Base-by-base conservation (phyloP, 805 yeast species). In the Candida caryicola region DNA sequence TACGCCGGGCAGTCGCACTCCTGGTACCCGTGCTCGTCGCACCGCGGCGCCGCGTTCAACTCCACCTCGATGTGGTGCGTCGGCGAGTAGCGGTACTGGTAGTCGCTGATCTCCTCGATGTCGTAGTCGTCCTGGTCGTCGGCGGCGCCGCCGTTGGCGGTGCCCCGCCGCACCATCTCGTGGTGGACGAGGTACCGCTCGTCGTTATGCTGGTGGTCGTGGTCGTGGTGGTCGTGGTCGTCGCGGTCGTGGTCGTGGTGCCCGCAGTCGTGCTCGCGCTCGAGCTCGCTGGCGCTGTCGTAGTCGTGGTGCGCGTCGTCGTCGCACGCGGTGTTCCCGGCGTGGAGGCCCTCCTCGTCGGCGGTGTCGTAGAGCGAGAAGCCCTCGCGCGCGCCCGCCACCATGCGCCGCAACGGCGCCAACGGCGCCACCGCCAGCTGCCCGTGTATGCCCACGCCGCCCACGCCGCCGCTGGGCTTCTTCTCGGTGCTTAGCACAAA, bases 31-130 rank as follows among this genome's bases (percentile, higher is more conserved):
- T 58, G 66, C 18, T 47, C 51, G 7, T 52, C 55, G 29, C 69
- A 59, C 17, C 57, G 59, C 1, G 66, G 60, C 3, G 58, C 56
- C 10, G 64, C 52, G 37, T 66, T 66, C 19, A 68, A 50, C 46
- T 68, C 73, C 6, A 68, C 64, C 44, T 68, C 73, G 14, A 68
- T 64, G 43, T 65, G 74, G 39, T 64, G 71, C 2, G 61, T 52
- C 5, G 65, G 60, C 1, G 57, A 51, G 27, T 59, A 57, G n/a
- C 54, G 27, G 43, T 59, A 59, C 54, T 49, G 54, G 42, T 57
- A 59, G 16, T 43, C 43, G 21, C 45, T 48, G 8, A 65, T 44
- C 36, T 67, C 73, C 13, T 62, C 64, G 5, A 67, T 45, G 43
- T 66, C 71, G 49, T 67, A 66, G 37, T 65, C 70, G 37, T 65